Evolutionary conservation across 2,329 filamentous ascomycete genomes (phyloP), one percentile per base, ranked within the genome.

Genomic region (Penicillium sp.): DNA sequence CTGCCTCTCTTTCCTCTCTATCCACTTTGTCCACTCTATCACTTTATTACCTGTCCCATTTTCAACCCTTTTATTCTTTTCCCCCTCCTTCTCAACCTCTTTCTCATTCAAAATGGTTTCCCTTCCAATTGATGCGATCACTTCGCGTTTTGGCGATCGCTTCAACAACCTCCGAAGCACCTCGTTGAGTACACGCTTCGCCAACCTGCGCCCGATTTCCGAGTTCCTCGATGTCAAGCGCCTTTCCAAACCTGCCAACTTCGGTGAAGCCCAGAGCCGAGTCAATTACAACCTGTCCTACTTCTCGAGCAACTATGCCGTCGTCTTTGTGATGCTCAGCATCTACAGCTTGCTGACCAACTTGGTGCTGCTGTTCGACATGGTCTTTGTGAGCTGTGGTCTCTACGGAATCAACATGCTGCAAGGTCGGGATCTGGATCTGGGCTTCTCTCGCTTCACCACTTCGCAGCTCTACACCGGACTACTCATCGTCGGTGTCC

Each of bases 171-270:
- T 97, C 63, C 88, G 91, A 72, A 86, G 87, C 59, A 90, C 92
- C 66, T 89, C 90, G 34, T 75, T 97, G 60, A 84, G 84, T 58
- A 85, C 87, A 64, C 88, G 94, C 64, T 97, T 97, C 77, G 87
- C 92, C 76, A 97, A 97, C 79, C 84, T 99, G 72, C 89, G 88
- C 60, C 93, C 94, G 60, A 77, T 97, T 67, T 87, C 88, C 74
- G 94, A 99, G 78, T 99, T 99, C 79, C 84, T 97, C 76, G 92
- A 97, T 78, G 77, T 97, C 79, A 97, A 97, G 86, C 91, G 92
- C 67, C 70, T 99, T 55, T 96, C 91, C 65, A 99, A 97, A 81
- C 94, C 94, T 29, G 85, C 85, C 72, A 95, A 95, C 80, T 97
- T 97, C 70, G 81, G 81, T 65, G 92, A 97, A 76, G 86, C 91